A percentile compares a stretch with the other conserved stretches of the same genome.
Evolutionary conservation across 1,284 basidiomycete species (phyloP).

Genomic region (Fomitopsis palustris): DNA sequence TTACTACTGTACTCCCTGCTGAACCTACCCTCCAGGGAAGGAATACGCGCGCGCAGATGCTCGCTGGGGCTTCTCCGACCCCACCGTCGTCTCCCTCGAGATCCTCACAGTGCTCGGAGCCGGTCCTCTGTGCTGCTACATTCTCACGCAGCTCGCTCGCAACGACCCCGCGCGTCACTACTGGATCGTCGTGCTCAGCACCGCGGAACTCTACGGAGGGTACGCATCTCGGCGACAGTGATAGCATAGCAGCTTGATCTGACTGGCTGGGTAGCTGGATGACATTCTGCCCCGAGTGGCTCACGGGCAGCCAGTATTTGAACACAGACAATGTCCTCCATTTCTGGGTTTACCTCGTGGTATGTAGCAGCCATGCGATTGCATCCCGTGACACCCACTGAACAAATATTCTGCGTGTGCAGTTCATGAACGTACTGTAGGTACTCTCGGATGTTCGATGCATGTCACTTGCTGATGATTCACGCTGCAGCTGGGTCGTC

Average conservation of each 20-base stretch:
- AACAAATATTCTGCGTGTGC: conserved; percentile 7
- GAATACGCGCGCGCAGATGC: conserved; percentile 77
- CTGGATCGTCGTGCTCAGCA: conserved; percentile 75
- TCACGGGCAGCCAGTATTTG: conserved; percentile 69
- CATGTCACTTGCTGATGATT: neutral
- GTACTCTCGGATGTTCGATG: conserved; percentile 22
- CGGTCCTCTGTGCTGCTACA: conserved; percentile 67
- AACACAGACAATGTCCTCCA: conserved; percentile 61
- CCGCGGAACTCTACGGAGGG: conserved; percentile 78
- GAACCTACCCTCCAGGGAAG: conserved; percentile 38
- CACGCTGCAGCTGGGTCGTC: conserved; percentile 63
- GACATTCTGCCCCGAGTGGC: conserved; percentile 85
- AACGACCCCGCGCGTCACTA: conserved; percentile 70
- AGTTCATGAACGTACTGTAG: conserved; percentile 81
- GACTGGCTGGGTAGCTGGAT: conserved; percentile 53
- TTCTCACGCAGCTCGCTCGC: conserved; percentile 59
- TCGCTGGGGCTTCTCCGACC: conserved; percentile 76
- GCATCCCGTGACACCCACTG: neutral
- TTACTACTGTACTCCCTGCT: neutral
- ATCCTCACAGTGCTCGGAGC: conserved; percentile 78
- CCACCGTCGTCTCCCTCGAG: conserved; percentile 77
- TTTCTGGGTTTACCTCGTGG: conserved; percentile 44
- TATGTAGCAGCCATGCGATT: conserved; percentile 20
- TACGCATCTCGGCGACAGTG: conserved; percentile 27
- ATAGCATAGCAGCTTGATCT: neutral